A percentile compares a stretch with the other conserved stretches of the same genome.
These are phyloP conservation scores for Eudorina sp. DNA, from an alignment of 139 green algal species.

Conservation along the genomic window DNA sequence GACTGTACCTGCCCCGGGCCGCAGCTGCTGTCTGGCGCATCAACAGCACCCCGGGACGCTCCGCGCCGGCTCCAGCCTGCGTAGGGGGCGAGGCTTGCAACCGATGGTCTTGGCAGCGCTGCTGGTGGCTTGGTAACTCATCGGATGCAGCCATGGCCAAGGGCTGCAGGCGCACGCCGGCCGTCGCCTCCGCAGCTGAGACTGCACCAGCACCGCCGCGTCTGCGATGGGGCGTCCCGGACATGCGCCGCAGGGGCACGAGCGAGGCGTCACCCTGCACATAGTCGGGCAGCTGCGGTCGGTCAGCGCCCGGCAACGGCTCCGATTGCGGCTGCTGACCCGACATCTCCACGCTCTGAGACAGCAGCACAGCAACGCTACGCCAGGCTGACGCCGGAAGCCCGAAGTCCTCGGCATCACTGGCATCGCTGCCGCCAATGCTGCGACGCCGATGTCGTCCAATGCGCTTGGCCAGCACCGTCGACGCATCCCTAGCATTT, in stretches of 20 bases:
- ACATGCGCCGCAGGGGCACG: conserved; percentile 10
- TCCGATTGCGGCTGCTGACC: background rate
- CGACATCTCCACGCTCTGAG: background rate
- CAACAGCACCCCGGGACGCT: background rate
- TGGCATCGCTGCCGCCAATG: background rate
- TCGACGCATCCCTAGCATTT: background rate
- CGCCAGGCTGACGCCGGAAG: conserved; percentile 22
- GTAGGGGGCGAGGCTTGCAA: background rate
- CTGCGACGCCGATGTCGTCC: too few relatives aligned
- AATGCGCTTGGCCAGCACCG: too few relatives aligned
- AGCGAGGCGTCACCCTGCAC: background rate
- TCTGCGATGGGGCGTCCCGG: conserved; percentile 9
- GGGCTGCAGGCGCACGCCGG: background rate
- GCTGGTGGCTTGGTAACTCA: background rate
- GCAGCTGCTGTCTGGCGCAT: background rate
- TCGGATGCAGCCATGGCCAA: background rate
- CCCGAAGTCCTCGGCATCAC: background rate
- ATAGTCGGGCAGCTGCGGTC: background rate
- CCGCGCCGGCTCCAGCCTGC: background rate
- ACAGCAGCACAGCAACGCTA: conserved; percentile 8
- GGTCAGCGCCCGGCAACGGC: too few relatives aligned
- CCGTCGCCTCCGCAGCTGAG: background rate
- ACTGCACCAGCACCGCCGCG: background rate
- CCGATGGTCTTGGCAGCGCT: background rate
- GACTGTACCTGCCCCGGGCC: background rate